Evolutionary conservation across 1,284 basidiomycete genomes (phyloP), one percentile per base, ranked within the genome.

Genomic region (Austropuccinia psidii): DNA sequence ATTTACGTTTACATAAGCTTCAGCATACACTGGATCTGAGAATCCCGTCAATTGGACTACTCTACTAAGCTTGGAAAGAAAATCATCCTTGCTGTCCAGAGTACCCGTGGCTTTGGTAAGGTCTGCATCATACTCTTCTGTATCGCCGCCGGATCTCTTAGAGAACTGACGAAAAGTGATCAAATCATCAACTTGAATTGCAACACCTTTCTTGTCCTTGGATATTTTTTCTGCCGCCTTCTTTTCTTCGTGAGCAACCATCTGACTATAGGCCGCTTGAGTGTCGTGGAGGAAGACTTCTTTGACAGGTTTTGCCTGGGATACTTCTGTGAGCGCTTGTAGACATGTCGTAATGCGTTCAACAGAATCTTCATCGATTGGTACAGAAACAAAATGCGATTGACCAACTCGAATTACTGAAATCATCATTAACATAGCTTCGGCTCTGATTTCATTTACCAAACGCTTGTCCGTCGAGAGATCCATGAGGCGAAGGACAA

Each of bases 391-490:
- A 78, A 96, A 96, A 80, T 95, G 94, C 75, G 91, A 94, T 83
- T 98, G 95, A 49, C 96, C 96, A 60, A 98, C 92, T 61, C 95
- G 91, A 78, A 98, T 90, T 79, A 96, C 85, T 19, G 92, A 96
- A 1, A 93, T 90, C 95, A 99, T 98, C 80, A 98, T 93, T 74
- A 98, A 85, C 91, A 98, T 98, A 2, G 93, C 89, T 39, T 98
- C 95, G 21, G 95, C 95, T 33, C 90, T 87, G 11, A 98, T 82
- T 9, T 86, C 83, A 77, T 94, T 93, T 64, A 86, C 84, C 43
- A 86, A 84, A 66, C 83, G 82, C 21, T 80, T 80, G 77, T 93
- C 89, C 24, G 80, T 78, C 2, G 85, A 84, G 35, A 87, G 81
- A 76, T 90, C 87, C 24, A 86, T 83, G 80, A 89, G 92, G 29